These are phyloP conservation scores for Nakaseomyces bracarensis DNA, from an alignment of 1,139 yeast species.

Conservation along the genomic window DNA sequence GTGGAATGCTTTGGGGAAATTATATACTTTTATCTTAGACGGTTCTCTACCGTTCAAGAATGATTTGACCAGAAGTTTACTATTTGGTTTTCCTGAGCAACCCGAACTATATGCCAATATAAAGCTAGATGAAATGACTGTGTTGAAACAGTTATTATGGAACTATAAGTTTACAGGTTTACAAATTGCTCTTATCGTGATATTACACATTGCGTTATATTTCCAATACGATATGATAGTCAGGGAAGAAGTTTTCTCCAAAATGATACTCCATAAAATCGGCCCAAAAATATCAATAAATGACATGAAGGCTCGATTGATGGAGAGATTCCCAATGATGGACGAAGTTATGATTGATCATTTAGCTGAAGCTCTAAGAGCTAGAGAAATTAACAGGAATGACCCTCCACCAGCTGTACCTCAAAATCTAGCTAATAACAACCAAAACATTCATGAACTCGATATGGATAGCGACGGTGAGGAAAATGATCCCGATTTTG, in stretches of 20 bases:
- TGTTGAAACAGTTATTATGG: conserved; percentile 12
- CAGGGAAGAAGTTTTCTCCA: conserved; percentile 56
- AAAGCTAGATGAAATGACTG: conserved; percentile 4
- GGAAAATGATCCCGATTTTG: conserved; percentile 15
- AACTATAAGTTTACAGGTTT: conserved; percentile 23
- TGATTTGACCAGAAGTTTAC: conserved; percentile 36
- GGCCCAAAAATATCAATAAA: conserved; percentile 46
- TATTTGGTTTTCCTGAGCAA: conserved; percentile 39
- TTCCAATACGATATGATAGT: conserved; percentile 67
- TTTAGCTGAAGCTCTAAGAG: conserved; percentile 24
- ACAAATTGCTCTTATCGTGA: conserved; percentile 32
- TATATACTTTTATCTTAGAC: conserved; percentile 49
- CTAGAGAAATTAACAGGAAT: conserved; percentile 18
- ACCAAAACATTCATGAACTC: conserved; percentile 9
- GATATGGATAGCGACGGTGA: conserved; percentile 14
- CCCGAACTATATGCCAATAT: conserved; percentile 9
- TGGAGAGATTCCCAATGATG: conserved; percentile 27
- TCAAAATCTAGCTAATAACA: conserved; percentile 9
- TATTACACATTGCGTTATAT: conserved; percentile 42
- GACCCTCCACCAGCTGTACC: conserved; percentile 12
- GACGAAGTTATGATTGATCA: conserved; percentile 27
- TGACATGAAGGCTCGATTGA: conserved; percentile 23
- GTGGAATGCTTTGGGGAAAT: conserved; percentile 46
- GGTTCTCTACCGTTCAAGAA: conserved; percentile 40
- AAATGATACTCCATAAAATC: conserved; percentile 45